phyloP scores from a whole-genome alignment of 495 filamentous ascomycete genomes.

The Tirmania nivea region DNA sequence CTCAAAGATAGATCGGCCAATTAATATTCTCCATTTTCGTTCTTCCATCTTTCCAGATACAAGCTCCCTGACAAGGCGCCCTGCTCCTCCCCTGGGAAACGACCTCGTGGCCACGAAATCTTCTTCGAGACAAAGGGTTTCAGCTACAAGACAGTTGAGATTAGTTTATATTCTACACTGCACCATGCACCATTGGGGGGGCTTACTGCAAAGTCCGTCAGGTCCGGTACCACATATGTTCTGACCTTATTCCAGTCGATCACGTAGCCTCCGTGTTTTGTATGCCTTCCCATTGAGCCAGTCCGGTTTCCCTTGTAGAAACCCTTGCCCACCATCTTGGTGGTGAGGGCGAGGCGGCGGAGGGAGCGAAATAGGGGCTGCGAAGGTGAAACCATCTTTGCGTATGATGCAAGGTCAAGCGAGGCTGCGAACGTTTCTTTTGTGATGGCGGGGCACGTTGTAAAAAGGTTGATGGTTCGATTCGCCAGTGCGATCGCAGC shows the following conservation, averaged over 20 bases:
- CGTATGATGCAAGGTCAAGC: neutral
- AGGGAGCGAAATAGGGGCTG: slow-evolving; percentile 24
- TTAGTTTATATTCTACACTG: neutral
- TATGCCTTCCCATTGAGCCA: slow-evolving; percentile 69
- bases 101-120: slow-evolving; percentile 29
- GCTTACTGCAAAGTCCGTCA: slow-evolving; percentile 51
- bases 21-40: slow-evolving; percentile 42
- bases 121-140: slow-evolving; percentile 64
- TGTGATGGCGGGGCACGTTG: neutral
- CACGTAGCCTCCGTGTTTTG: slow-evolving; percentile 60
- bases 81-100: slow-evolving; percentile 25
- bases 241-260: slow-evolving; percentile 73
- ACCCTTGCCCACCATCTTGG: slow-evolving; percentile 76
- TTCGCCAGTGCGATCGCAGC: neutral
- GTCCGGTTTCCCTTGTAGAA: slow-evolving; percentile 92
- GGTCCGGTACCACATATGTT: slow-evolving; percentile 60
- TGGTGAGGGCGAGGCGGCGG: slow-evolving; percentile 55
- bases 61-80: slow-evolving; percentile 32
- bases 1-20: neutral
- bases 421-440: neutral
- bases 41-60: slow-evolving; percentile 49
- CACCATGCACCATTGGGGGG: neutral
- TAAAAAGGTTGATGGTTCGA: neutral
- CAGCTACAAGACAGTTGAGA: slow-evolving; percentile 31
- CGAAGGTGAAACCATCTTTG: neutral